These are phyloP conservation scores for Bonia amplexicaulis DNA, from an alignment of 176 grass and related monocot genomes.

Conservation along the genomic window DNA sequence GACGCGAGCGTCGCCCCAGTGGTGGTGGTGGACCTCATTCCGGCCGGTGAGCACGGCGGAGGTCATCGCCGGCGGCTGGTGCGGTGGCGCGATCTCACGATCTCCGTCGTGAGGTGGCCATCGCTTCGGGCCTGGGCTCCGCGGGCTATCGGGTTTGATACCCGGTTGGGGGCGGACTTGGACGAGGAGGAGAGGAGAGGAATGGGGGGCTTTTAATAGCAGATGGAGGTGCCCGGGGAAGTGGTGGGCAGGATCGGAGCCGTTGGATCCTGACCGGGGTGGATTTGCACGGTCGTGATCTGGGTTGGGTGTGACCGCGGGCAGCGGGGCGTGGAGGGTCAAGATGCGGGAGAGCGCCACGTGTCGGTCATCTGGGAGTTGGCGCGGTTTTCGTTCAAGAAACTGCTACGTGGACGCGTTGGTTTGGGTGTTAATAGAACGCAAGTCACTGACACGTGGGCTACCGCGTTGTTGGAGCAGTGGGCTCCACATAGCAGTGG, in stretches of 20 bases:
- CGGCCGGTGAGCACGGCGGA: slow-evolving; percentile 70
- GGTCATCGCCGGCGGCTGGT: slow-evolving; percentile 45
- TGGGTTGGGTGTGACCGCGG: not conserved
- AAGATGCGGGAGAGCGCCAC: not conserved
- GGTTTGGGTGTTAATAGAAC: not conserved
- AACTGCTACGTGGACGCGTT: not conserved
- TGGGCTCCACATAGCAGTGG: not conserved
- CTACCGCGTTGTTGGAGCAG: rapidly evolving
- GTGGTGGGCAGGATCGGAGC: not conserved
- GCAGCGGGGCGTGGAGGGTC: slow-evolving; percentile 9
- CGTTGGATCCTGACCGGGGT: rapidly evolving
- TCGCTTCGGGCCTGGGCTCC: not conserved
- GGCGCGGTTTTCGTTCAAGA: rapidly evolving
- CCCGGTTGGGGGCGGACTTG: not conserved
- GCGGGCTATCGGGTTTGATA: slow-evolving; percentile 18
- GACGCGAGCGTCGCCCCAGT: slow-evolving; percentile 51
- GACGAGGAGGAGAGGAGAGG: not conserved
- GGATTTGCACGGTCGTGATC: not conserved
- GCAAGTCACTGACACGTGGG: not conserved
- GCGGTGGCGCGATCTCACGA: slow-evolving; percentile 20
- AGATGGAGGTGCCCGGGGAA: not conserved
- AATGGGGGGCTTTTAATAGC: slow-evolving; percentile 22
- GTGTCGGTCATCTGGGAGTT: not conserved
- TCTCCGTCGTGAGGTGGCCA: not conserved
- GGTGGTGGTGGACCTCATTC: slow-evolving; percentile 63